phyloP scores from a whole-genome alignment of 768 basidiomycete genomes.

The Grammothele lineata region DNA sequence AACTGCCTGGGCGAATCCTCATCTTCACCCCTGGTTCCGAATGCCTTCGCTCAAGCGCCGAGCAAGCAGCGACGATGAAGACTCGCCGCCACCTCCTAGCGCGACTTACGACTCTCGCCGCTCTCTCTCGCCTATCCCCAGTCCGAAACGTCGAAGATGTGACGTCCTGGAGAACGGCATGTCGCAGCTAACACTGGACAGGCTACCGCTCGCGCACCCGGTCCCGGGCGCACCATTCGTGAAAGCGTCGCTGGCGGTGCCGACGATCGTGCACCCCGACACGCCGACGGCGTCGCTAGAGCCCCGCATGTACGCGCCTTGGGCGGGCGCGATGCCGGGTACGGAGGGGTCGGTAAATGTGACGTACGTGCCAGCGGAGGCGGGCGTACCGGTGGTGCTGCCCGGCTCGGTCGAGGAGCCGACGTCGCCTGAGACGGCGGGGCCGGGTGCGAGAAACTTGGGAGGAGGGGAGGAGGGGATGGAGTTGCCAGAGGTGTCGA shows the following conservation, averaged over 20 bases:
- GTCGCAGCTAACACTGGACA: conserved; percentile 42
- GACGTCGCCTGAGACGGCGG: no score
- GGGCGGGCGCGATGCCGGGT: conserved; percentile 4
- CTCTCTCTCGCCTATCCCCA: conserved; percentile 23
- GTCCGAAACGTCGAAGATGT: conserved; percentile 42
- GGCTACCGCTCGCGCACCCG: no score
- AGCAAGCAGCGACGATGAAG: conserved; percentile 16
- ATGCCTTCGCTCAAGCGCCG: conserved; percentile 40
- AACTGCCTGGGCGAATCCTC: conserved; percentile 27
- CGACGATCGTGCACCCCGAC: no score
- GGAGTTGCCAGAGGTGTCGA: conserved; percentile 50
- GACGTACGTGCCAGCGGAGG: background rate
- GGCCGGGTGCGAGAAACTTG: no score
- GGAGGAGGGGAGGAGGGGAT: conserved; percentile 11
- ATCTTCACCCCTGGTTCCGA: conserved; percentile 42
- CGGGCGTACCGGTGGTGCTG: conserved; percentile 15
- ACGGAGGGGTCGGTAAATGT: background rate
- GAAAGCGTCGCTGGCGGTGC: no score
- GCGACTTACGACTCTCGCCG: conserved; percentile 5
- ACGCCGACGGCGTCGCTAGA: no score
- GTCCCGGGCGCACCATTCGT: no score
- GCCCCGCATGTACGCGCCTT: no score
- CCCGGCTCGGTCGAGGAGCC: conserved; percentile 42
- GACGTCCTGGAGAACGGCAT: conserved; percentile 52
- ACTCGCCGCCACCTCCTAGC: conserved; percentile 11